Percentiles rank a stretch among this genome's conserved stretches.
Evolutionary conservation across 345 rosid genomes (phyloP).

Genomic region (Acer negundo): DNA sequence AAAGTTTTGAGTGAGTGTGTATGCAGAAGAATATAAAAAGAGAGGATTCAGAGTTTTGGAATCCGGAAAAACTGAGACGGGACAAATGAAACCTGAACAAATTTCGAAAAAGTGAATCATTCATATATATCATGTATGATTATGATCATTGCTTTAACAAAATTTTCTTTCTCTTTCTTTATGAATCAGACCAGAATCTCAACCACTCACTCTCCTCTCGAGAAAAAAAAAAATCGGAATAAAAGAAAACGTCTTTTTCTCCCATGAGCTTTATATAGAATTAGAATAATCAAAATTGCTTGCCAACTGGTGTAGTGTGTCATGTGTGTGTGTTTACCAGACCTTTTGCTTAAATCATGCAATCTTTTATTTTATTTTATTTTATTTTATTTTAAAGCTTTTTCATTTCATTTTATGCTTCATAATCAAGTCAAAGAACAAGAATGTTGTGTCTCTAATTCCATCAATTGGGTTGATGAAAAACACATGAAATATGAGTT

Average conservation of each 20-base stretch:
- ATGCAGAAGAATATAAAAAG: background rate
- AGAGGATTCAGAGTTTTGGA: conserved; percentile 31
- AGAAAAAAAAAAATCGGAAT: background rate
- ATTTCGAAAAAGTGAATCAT: conserved; percentile 40
- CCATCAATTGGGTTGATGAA: no score
- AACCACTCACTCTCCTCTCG: conserved; percentile 30
- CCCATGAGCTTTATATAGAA: conserved; percentile 17
- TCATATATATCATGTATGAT: background rate
- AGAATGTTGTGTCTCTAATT: no score
- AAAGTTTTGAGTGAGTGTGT: background rate
- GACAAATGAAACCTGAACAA: conserved; percentile 43
- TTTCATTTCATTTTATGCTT: no score
- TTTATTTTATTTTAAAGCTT: no score
- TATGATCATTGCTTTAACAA: conserved; percentile 20
- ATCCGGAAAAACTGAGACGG: conserved; percentile 41
- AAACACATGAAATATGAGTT: no score
- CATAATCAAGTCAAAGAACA: no score
- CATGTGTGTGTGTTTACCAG: background rate
- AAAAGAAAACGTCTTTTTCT: conserved; percentile 19
- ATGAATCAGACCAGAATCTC: conserved; percentile 41
- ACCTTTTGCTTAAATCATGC: conserved; percentile 26
- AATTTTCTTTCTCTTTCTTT: conserved; percentile 22
- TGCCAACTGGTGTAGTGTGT: conserved; percentile 22
- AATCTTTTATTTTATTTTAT: no score
- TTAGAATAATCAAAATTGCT: conserved; percentile 13